Evolutionary conservation across 768 basidiomycete species (phyloP).

Genomic region (Amanita exitialis): DNA sequence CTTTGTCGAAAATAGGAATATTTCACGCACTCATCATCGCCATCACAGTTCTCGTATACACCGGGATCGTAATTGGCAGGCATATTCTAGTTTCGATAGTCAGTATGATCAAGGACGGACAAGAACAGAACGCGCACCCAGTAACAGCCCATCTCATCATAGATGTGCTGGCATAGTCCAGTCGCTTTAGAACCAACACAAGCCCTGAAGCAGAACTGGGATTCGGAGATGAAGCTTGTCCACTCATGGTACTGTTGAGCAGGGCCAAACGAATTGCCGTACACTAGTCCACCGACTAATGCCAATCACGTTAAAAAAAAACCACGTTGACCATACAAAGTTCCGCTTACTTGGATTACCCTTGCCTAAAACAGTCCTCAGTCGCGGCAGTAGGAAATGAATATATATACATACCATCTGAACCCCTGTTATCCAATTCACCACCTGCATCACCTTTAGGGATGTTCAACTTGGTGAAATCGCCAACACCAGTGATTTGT

Average conservation of each 20-base stretch:
- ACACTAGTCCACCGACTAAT: slow-evolving; percentile 61
- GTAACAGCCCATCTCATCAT: slow-evolving; percentile 55
- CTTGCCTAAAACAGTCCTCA: slow-evolving; percentile 16
- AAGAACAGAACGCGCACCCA: slow-evolving; percentile 23
- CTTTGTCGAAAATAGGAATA: not conserved
- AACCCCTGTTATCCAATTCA: slow-evolving; percentile 67
- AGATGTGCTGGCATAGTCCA: slow-evolving; percentile 67
- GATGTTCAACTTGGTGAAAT: slow-evolving; percentile 63
- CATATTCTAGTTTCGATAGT: slow-evolving; percentile 46
- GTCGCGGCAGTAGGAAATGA: not conserved
- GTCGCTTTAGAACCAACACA: slow-evolving; percentile 53
- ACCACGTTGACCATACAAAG: slow-evolving; percentile 10
- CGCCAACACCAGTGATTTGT: slow-evolving; percentile 52
- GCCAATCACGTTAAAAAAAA: slow-evolving; percentile 6
- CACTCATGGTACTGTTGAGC: slow-evolving; percentile 62
- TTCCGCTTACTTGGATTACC: slow-evolving; percentile 32
- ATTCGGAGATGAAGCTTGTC: slow-evolving; percentile 73
- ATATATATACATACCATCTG: slow-evolving; percentile 30
- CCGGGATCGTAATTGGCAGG: slow-evolving; percentile 56
- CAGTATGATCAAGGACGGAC: not conserved
- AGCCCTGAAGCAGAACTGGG: slow-evolving; percentile 61
- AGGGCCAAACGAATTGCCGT: slow-evolving; percentile 48
- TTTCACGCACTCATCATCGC: slow-evolving; percentile 35
- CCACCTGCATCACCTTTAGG: slow-evolving; percentile 44
- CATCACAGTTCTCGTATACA: slow-evolving; percentile 58